phyloP scores from a whole-genome alignment of 176 grass and related monocot species.

The Avena atlantica region DNA sequence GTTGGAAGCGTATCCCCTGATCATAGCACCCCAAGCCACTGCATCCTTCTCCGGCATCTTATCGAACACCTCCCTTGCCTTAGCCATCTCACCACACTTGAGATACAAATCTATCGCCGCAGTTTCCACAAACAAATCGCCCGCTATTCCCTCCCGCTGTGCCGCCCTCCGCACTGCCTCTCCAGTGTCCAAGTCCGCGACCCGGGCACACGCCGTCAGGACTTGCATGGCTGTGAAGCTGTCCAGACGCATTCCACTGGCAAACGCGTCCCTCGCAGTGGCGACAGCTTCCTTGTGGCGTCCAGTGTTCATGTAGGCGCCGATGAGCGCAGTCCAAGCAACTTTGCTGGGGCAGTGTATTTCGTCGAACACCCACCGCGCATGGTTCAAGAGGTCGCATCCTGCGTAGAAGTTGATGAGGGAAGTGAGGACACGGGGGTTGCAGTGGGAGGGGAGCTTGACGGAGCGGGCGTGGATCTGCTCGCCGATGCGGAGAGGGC shows the following conservation, averaged over 20 bases:
- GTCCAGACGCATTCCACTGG: slow-evolving; percentile 44
- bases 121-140: slow-evolving; percentile 51
- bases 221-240: slow-evolving; percentile 43
- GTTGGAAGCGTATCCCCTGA: slow-evolving; percentile 59
- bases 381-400: slow-evolving; percentile 41
- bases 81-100: slow-evolving; percentile 62
- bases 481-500: slow-evolving; percentile 31
- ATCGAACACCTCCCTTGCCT: slow-evolving; percentile 59
- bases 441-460: slow-evolving; percentile 49
- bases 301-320: slow-evolving; percentile 46
- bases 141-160: slow-evolving; percentile 24
- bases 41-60: slow-evolving; percentile 51
- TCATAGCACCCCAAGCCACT: slow-evolving; percentile 62
- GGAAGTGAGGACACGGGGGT: slow-evolving; percentile 55
- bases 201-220: slow-evolving; percentile 46
- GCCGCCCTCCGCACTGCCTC: slow-evolving; percentile 45
- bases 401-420: slow-evolving; percentile 49
- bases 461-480: slow-evolving; percentile 55
- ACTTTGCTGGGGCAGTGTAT: slow-evolving; percentile 47
- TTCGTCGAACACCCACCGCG: slow-evolving; percentile 64
- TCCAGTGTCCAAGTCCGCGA: slow-evolving; percentile 44
- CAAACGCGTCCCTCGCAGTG: slow-evolving; percentile 23
- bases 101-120: slow-evolving; percentile 55
- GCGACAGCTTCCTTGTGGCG: slow-evolving; percentile 15
- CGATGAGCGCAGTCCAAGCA: slow-evolving; percentile 66